These are phyloP conservation scores for Scutellaria galericulata DNA, from an alignment of 257 asterid species.

Conservation along the genomic window DNA sequence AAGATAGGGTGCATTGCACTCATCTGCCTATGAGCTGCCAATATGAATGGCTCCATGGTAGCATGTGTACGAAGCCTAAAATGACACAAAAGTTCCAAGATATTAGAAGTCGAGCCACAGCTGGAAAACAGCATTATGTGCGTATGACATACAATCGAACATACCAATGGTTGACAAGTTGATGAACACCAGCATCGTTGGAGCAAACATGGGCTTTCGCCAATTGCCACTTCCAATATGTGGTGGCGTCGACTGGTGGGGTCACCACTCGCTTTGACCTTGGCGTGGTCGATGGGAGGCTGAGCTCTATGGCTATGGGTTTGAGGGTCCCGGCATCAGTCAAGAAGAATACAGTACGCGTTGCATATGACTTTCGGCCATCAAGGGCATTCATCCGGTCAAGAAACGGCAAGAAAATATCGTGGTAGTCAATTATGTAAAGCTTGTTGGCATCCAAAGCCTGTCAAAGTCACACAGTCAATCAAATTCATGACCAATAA, in stretches of 20 bases:
- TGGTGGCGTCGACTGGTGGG: slow-evolving; percentile 75
- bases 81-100: neutral
- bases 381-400: slow-evolving; percentile 82
- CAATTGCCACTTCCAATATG: slow-evolving; percentile 84
- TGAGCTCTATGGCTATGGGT: slow-evolving; percentile 89
- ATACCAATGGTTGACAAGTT: slow-evolving; percentile 95
- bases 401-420: slow-evolving; percentile 79
- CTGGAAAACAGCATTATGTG: neutral
- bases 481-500: neutral
- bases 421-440: slow-evolving; percentile 83
- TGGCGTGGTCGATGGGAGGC: slow-evolving; percentile 65
- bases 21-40: slow-evolving; percentile 94
- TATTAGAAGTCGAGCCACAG: neutral
- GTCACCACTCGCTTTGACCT: slow-evolving; percentile 73
- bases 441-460: slow-evolving; percentile 78
- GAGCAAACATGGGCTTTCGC: slow-evolving; percentile 96
- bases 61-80: slow-evolving; percentile 95
- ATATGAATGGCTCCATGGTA: slow-evolving; percentile 78
- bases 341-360: slow-evolving; percentile 79
- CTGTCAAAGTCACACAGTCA: slow-evolving; percentile 44
- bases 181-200: slow-evolving; percentile 99
- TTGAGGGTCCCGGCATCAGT: slow-evolving; percentile 75
- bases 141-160: neutral
- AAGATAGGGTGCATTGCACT: slow-evolving; percentile 96
- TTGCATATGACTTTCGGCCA: slow-evolving; percentile 89